Conservation (phyloP, 768 basidiomycete species). For the Leccinellum albellum region DNA sequence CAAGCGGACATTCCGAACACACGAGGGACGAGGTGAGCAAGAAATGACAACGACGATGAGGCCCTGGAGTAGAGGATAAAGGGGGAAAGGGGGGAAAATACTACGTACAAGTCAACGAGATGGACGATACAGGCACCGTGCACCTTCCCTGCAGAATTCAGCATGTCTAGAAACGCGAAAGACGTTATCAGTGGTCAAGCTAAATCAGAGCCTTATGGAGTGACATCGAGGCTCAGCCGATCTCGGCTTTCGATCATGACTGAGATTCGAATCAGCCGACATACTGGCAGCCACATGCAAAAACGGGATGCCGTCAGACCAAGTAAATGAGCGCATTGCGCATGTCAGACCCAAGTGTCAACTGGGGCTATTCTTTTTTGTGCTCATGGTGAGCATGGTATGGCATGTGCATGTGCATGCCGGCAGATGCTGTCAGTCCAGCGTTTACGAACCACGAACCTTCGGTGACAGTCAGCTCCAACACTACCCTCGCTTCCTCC, state of each 20-base stretch:
- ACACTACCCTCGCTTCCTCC: constrained; percentile 37
- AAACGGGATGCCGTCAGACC: neutral
- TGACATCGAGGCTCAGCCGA: neutral
- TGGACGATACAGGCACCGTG: constrained; percentile 41
- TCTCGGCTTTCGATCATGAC: neutral
- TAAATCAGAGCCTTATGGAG: neutral
- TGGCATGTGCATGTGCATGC: neutral
- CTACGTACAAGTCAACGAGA: constrained; percentile 46
- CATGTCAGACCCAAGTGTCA: neutral
- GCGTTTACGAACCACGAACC: constrained; percentile 32
- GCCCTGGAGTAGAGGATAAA: neutral
- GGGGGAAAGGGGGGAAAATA: neutral
- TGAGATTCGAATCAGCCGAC: neutral
- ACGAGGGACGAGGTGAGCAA: neutral
- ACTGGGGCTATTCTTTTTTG: neutral
- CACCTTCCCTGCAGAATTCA: constrained; percentile 35
- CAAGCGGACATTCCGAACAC: neutral
- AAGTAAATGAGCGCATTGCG: neutral
- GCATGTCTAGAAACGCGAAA: constrained; percentile 40
- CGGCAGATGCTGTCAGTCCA: neutral
- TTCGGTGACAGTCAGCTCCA: constrained; percentile 42
- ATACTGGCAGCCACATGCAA: neutral
- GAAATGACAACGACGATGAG: neutral
- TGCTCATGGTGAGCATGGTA: neutral
- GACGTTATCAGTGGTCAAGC: neutral